Base-by-base conservation (phyloP, 192 early-diverging fungal genomes). In the Coemansia sp. region DNA sequence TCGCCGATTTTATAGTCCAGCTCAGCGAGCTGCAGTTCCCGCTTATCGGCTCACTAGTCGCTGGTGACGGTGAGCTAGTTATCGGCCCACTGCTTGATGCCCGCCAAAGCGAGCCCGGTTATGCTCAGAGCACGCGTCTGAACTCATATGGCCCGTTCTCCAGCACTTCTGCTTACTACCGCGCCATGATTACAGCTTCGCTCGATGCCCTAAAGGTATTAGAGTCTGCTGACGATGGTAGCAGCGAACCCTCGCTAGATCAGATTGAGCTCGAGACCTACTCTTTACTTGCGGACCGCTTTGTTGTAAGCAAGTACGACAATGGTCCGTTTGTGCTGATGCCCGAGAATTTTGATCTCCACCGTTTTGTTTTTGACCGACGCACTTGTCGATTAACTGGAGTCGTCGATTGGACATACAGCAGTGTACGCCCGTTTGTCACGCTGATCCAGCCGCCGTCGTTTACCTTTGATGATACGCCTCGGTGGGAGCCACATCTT, bases 391-490 rank as follows among this genome's bases (percentile, higher is more conserved):
- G 42, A 39, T 59, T 81, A 11, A 63, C 53, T 0, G 78, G 70
- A 1, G 19, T 81, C 0, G 74, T 81, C 0, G 78, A 81, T 57
- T 81, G 78, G 78, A 76, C 78, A 2, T 81, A 61, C 36, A 55
- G 63, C 61, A 31, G 70, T 8, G 57, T 67, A 14, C 57, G 70
- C 9, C 78, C 78, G 17, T 53, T 81, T 48, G 32, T 58, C n/a
- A 57, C 67, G 12, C 51, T 81, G 42, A 55, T 72, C 0, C 78
- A 81, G 61, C 63, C 78, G 31, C 78, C 78, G n/a, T 41, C 78
- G 0, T 81, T 81, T 27, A 50, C 62, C 2, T 81, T 81, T 62
- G 78, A 81, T 48, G 78, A 81, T n/a, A 67, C 78, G 31, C 78
- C 78, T 27, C 46, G 78, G 1, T 81, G 78, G 78, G 78, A 81